These are phyloP conservation scores for Bifiguratus adelaidae DNA, from an alignment of 192 early-diverging fungal genomes.

Conservation along the genomic window DNA sequence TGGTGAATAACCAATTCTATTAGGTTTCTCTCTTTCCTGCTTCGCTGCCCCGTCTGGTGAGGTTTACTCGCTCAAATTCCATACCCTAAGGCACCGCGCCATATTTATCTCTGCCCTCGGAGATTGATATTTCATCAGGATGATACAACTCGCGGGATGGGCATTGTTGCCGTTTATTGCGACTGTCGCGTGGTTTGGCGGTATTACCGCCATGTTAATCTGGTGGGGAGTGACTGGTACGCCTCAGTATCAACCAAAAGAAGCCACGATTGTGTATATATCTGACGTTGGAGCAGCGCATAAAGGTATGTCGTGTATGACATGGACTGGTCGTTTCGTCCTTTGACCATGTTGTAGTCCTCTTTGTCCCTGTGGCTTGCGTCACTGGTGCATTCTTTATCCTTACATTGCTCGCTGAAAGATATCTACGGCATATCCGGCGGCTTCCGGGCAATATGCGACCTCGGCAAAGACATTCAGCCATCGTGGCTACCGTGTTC, in stretches of 20 bases:
- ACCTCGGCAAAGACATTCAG: background rate
- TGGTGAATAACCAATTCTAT: too few relatives aligned
- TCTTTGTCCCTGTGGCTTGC: background rate
- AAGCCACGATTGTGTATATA: slow-evolving; percentile 1
- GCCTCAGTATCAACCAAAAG: background rate
- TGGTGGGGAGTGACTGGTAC: background rate
- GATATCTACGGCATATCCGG: background rate
- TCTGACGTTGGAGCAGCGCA: slow-evolving; percentile 1
- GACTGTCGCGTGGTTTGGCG: too few relatives aligned
- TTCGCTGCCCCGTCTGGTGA: too few relatives aligned
- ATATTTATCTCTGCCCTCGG: too few relatives aligned
- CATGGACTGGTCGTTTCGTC: background rate
- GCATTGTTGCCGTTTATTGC: too few relatives aligned
- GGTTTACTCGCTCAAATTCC: too few relatives aligned
- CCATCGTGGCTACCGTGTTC: background rate
- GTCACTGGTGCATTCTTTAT: background rate
- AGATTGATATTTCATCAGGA: too few relatives aligned
- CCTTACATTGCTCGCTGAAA: background rate
- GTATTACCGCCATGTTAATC: background rate
- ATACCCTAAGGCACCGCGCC: too few relatives aligned
- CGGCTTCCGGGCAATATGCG: background rate
- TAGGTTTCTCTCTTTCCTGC: too few relatives aligned
- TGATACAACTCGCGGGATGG: too few relatives aligned
- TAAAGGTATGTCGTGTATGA: background rate
- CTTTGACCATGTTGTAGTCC: background rate